Conservation (phyloP, 2,329 filamentous ascomycete genomes). For the Apiospora koreana region DNA sequence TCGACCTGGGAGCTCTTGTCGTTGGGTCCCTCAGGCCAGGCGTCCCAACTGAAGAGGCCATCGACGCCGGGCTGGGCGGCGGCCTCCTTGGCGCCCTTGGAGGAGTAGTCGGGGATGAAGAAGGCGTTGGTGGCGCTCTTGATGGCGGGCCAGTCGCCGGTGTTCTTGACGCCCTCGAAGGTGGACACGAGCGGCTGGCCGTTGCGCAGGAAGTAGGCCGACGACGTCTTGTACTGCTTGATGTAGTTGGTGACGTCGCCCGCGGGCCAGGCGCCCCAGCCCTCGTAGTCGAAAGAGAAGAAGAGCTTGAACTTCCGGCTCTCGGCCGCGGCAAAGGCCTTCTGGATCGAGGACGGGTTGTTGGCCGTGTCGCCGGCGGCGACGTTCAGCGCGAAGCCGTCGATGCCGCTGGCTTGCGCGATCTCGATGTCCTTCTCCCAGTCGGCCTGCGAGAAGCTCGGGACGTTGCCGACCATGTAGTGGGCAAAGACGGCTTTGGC, state of each 20-base stretch:
- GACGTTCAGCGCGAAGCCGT: conserved; percentile 44
- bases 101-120: conserved; percentile 49
- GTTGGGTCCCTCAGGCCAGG: neutral
- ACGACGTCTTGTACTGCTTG: conserved; percentile 24
- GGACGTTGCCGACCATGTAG: conserved; percentile 20
- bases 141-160: conserved; percentile 43
- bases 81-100: conserved; percentile 35
- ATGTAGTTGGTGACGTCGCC: conserved; percentile 28
- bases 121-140: conserved; percentile 38
- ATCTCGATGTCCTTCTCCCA: conserved; percentile 31
- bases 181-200: conserved; percentile 48
- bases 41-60: conserved; percentile 28
- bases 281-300: conserved; percentile 43
- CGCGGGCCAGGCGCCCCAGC: conserved; percentile 28
- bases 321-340: conserved; percentile 30
- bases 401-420: conserved; percentile 38
- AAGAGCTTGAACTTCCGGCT: conserved; percentile 35
- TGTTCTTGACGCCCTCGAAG: conserved; percentile 48
- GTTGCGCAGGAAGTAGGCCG: conserved; percentile 30
- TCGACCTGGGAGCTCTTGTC: conserved; percentile 11
- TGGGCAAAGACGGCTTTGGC: conserved; percentile 21
- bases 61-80: conserved; percentile 28
- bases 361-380: conserved; percentile 22
- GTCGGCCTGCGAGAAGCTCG: conserved; percentile 13
- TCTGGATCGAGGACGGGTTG: conserved; percentile 17